These are phyloP conservation scores for Mycena haematopus DNA, from an alignment of 768 basidiomycete species.

Conservation along the genomic window DNA sequence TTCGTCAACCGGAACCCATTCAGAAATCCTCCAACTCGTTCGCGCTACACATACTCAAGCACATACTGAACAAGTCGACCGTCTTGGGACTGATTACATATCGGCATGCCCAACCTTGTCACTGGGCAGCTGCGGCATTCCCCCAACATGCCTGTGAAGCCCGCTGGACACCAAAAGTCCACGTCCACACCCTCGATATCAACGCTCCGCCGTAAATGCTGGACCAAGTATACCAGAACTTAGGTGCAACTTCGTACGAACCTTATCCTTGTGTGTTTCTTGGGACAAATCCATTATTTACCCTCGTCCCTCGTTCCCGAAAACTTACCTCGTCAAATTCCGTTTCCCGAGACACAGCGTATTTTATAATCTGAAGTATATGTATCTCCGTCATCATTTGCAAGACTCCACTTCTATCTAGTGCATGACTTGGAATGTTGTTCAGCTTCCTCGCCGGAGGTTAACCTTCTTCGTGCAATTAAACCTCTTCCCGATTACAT, in stretches of 20 bases:
- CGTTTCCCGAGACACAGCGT: constrained; percentile 14
- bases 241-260: constrained; percentile 3
- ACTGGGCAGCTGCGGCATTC: constrained; percentile 8
- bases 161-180: too few relatives aligned
- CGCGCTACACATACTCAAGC: not conserved
- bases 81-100: constrained; percentile 2
- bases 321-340: constrained; percentile 19
- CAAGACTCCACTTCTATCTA: constrained; percentile 4
- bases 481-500: constrained; percentile 16
- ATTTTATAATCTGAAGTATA: too few relatives aligned
- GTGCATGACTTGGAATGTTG: constrained; percentile 18
- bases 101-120: constrained; percentile 9
- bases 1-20: constrained; percentile 12
- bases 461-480: constrained; percentile 10
- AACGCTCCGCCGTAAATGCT: constrained; percentile 5
- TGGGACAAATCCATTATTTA: not conserved
- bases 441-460: constrained; percentile 14
- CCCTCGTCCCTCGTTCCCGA: constrained; percentile 9
- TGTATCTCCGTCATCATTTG: constrained; percentile 18
- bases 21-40: constrained; percentile 6
- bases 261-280: constrained; percentile 18
- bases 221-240: constrained; percentile 3
- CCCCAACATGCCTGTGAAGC: not conserved
- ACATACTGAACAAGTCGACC: constrained; percentile 22
- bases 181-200: constrained; percentile 14